phyloP scores from a whole-genome alignment of 164 flowering plant genomes.

The Cinnamomum chago region DNA sequence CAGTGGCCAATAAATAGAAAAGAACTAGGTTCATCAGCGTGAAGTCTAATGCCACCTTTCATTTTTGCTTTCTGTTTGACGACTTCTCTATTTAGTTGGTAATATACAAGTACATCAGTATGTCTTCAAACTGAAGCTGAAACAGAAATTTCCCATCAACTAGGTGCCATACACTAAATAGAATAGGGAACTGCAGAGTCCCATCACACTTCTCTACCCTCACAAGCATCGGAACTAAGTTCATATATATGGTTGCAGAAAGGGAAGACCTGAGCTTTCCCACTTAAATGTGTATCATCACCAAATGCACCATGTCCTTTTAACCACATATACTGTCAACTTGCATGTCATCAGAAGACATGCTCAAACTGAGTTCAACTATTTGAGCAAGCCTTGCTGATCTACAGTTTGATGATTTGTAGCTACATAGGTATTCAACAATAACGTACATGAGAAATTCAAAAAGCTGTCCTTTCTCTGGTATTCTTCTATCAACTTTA shows the following conservation, averaged over 20 bases:
- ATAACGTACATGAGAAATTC: conserved; percentile 87
- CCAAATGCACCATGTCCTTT: not conserved
- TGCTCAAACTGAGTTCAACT: conserved; percentile 11
- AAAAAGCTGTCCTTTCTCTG: conserved; percentile 56
- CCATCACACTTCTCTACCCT: not conserved
- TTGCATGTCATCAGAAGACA: conserved; percentile 7
- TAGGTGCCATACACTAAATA: not conserved
- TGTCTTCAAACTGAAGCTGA: not conserved
- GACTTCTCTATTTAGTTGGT: too few species aligned
- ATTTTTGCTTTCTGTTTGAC: too few species aligned
- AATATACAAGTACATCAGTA: too few species aligned
- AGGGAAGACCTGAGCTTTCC: not conserved
- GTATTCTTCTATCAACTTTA: conserved; percentile 20
- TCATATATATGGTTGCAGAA: not conserved
- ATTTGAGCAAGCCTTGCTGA: conserved; percentile 10
- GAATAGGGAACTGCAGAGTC: not conserved
- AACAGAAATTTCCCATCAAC: not conserved
- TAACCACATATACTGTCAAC: not conserved
- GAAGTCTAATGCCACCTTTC: too few species aligned
- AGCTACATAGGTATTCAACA: conserved; percentile 49
- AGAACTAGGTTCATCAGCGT: too few species aligned
- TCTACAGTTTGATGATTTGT: conserved; percentile 16
- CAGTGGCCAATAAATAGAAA: too few species aligned
- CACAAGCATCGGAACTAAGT: not conserved
- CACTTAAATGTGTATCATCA: not conserved